Percentiles rank a stretch among this genome's conserved stretches.
Evolutionary conservation across 176 grass and related monocot species (phyloP).

Genomic region (maize (Zea mays)): Zm-B73-REFERENCE-NAM-5.0 NC_050103.1:91073501-91074000

Average conservation of each 20-base stretch:
- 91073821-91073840: background rate
- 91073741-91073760: slow-evolving; percentile 11
- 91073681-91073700: background rate
- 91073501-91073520: background rate
- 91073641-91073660: background rate
- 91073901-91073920: slow-evolving; percentile 19
- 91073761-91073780: background rate
- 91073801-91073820: too few species aligned
- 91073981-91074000: slow-evolving; percentile 19
- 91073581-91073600: background rate
- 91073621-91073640: background rate
- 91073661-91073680: background rate
- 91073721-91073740: background rate
- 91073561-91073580: background rate
- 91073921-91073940: slow-evolving; percentile 41
- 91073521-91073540: background rate
- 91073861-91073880: slow-evolving; percentile 49
- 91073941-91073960: slow-evolving; percentile 57
- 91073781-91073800: background rate
- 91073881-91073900: slow-evolving; percentile 45
- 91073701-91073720: background rate
- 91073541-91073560: background rate
- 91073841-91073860: background rate
- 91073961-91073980: slow-evolving; percentile 19
- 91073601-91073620: slow-evolving; percentile 5